These are phyloP conservation scores for Paspalum vaginatum DNA, from an alignment of 176 grass and related monocot genomes.

Conservation along the genomic window DNA sequence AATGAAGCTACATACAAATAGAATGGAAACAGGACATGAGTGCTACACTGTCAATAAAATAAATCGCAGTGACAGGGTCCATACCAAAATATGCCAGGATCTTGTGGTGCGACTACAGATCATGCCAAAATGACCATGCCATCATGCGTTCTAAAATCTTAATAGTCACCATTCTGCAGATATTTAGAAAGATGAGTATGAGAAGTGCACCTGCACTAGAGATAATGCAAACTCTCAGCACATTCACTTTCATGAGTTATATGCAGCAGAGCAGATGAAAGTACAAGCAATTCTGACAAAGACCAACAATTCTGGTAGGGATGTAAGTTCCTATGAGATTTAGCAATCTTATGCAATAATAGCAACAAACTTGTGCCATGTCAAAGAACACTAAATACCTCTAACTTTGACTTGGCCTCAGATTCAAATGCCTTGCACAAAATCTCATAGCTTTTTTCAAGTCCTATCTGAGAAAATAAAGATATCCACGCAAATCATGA, in stretches of 20 bases:
- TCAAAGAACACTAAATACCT: conserved; percentile 45
- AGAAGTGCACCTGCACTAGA: not conserved
- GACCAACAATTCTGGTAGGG: not conserved
- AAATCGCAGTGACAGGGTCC: not conserved
- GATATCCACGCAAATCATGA: not conserved
- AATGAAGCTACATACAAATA: not conserved
- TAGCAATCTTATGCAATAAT: not conserved
- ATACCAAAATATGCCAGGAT: not conserved
- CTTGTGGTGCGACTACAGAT: not conserved
- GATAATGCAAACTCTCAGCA: not conserved
- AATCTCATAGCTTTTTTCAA: conserved; percentile 80
- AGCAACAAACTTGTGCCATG: conserved; percentile 5
- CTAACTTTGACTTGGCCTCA: conserved; percentile 77
- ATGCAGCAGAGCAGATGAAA: conserved; percentile 11
- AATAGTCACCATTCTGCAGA: conserved; percentile 29
- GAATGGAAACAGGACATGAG: not conserved
- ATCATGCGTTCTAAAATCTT: not conserved
- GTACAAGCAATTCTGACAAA: not conserved
- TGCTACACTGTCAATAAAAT: not conserved
- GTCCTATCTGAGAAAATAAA: conserved; percentile 55
- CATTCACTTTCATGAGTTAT: not conserved
- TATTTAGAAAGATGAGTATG: not conserved
- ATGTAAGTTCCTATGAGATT: not conserved
- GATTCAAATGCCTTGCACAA: conserved; percentile 78
- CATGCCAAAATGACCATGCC: not conserved